Conservation (phyloP, 2,329 filamentous ascomycete genomes). For the Periconia digitata region DNA sequence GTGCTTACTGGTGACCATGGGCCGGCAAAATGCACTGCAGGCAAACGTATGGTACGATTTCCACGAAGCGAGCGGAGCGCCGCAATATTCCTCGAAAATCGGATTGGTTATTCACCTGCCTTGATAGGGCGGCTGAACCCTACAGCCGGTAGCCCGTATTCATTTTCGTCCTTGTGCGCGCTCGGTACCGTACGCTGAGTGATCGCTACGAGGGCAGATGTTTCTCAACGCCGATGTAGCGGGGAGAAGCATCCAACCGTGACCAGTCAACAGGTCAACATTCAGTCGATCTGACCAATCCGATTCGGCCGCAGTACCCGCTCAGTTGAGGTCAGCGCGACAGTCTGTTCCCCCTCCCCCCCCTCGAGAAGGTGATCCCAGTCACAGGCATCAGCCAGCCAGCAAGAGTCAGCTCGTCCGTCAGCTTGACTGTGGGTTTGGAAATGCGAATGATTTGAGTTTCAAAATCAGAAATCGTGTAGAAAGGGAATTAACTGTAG, state of each 20-base stretch:
- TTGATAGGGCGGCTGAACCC: slow-evolving; percentile 14
- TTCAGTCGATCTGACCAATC: too few relatives aligned
- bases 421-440: not conserved
- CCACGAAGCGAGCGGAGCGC: slow-evolving; percentile 30
- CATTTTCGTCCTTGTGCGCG: slow-evolving; percentile 1
- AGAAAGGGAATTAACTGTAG: too few relatives aligned
- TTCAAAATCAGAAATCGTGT: not conserved
- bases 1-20: slow-evolving; percentile 32
- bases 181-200: slow-evolving; percentile 6
- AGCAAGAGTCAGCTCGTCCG: slow-evolving; percentile 2
- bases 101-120: slow-evolving; percentile 11
- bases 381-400: slow-evolving; percentile 19
- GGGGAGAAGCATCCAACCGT: not conserved
- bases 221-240: not conserved
- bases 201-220: slow-evolving; percentile 3
- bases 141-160: slow-evolving; percentile 4
- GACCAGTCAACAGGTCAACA: not conserved
- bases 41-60: slow-evolving; percentile 33
- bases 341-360: too few relatives aligned
- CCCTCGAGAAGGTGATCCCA: too few relatives aligned
- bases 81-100: slow-evolving; percentile 12
- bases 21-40: slow-evolving; percentile 28
- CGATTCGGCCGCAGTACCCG: too few relatives aligned
- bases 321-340: too few relatives aligned
- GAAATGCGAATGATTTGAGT: slow-evolving; percentile 1